phyloP scores from a whole-genome alignment of 768 basidiomycete species.

The Grammothele lineata region DNA sequence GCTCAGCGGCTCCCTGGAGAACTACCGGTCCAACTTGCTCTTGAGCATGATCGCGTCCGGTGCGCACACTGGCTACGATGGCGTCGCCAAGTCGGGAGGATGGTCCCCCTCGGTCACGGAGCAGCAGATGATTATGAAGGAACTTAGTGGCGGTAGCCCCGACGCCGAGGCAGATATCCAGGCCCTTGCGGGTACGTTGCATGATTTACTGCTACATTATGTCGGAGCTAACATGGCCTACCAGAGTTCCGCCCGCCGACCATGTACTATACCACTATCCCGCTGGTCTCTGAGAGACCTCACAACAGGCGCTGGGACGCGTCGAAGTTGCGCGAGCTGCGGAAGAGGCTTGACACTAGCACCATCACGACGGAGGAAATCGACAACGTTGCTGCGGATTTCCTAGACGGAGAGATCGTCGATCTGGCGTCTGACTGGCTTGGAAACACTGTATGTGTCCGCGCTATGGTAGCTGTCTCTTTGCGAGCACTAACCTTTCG shows the following conservation, averaged over 20 bases:
- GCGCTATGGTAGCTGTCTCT: too few species aligned
- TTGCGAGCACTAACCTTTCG: too few species aligned
- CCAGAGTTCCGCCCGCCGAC: constrained; percentile 88
- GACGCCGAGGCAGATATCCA: constrained; percentile 85
- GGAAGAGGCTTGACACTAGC: constrained; percentile 91
- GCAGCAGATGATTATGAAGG: constrained; percentile 96
- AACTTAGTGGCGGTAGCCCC: constrained; percentile 70
- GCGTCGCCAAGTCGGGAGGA: constrained; percentile 56
- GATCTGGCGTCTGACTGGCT: constrained; percentile 97
- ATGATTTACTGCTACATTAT: neutral
- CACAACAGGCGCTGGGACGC: constrained; percentile 92
- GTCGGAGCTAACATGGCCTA: neutral
- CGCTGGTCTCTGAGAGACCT: constrained; percentile 78
- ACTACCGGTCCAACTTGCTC: constrained; percentile 88
- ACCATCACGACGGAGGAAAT: constrained; percentile 81
- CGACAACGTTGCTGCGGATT: constrained; percentile 84
- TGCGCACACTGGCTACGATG: constrained; percentile 56
- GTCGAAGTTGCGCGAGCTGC: constrained; percentile 86
- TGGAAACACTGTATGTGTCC: constrained; percentile 84
- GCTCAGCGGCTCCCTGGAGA: constrained; percentile 87
- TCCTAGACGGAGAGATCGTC: constrained; percentile 92
- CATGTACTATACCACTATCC: constrained; percentile 96
- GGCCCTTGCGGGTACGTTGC: constrained; percentile 71
- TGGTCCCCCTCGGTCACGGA: constrained; percentile 79
- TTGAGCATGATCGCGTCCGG: constrained; percentile 85